phyloP scores from a whole-genome alignment of 805 yeast genomes.

The Wickerhamomyces hampshirensis region DNA sequence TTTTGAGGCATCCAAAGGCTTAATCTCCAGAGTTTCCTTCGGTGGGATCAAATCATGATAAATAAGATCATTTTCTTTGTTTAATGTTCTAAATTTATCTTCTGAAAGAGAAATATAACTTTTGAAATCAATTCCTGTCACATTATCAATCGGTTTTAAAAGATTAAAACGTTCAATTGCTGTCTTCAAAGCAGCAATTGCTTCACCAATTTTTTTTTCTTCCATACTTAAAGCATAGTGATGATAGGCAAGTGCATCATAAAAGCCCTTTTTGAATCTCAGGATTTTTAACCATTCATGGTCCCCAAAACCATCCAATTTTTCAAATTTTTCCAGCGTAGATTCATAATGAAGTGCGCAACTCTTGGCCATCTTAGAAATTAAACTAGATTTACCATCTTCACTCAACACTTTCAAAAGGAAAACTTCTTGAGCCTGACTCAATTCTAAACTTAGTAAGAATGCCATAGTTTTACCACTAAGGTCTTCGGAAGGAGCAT shows the following conservation, averaged over 20 bases:
- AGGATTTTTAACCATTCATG: conserved; percentile 48
- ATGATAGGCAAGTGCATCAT: conserved; percentile 54
- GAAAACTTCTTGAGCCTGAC: conserved; percentile 88
- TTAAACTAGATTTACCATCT: conserved; percentile 46
- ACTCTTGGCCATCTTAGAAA: conserved; percentile 70
- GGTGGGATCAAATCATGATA: conserved; percentile 77
- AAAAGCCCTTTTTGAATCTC: conserved; percentile 49
- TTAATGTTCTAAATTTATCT: conserved; percentile 36
- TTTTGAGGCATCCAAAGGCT: conserved; percentile 65
- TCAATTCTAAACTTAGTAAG: conserved; percentile 61
- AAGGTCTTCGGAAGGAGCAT: conserved; percentile 82
- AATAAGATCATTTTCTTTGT: conserved; percentile 84
- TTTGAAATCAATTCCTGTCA: conserved; percentile 30
- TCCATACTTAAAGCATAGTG: conserved; percentile 55
- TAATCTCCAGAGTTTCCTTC: conserved; percentile 41
- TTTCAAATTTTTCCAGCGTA: conserved; percentile 36
- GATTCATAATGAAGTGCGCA: conserved; percentile 52
- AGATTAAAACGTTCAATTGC: conserved; percentile 39
- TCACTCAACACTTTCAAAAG: conserved; percentile 50
- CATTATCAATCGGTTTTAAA: conserved; percentile 28
- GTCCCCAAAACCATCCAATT: conserved; percentile 33
- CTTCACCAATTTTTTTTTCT: conserved; percentile 63
- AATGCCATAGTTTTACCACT: conserved; percentile 63
- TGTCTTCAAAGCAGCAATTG: conserved; percentile 58
- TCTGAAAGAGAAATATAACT: conserved; percentile 29